Base-by-base conservation (phyloP, 352 stramenopile genomes). In the Pythium graminicola region DNA sequence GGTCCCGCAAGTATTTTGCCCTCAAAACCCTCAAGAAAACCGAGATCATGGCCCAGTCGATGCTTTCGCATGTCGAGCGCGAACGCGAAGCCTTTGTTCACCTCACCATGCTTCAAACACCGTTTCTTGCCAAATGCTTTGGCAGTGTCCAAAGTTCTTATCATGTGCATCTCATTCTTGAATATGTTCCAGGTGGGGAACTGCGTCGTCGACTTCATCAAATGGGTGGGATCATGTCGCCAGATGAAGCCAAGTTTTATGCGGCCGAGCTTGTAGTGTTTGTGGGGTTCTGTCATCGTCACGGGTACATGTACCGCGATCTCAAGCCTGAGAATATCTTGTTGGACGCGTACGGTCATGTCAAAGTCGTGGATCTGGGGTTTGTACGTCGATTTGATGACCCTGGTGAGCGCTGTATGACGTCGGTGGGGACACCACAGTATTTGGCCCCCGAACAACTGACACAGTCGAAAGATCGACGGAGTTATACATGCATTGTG, bases 261-360 rank as follows among this genome's bases (percentile, higher is more conserved):
- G 76, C 76, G 6, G 67, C 73, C 1, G 76, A 88, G 48, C 63
- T 88, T 16, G 47, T 87, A 29, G 31, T 74, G n/a, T 81, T 85
- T 27, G 58, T 92, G 40, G 65, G 76, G 41, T 60, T 44, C 11
- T 76, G 73, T 14, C 81, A 89, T 29, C 20, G 26, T 1, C 68
- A 81, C 24, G 63, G 67, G 13, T 85, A 70, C 47, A 87, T 95
- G 63, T 95, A 95, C 61, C 69, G 85, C 7, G 85, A 96, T 43
- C 66, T 97, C 29, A 96, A 97, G 64, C 86, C 86, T 4, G 84
- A 96, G 47, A 97, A 97, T 56, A 73, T 97, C 41, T 49, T 97
- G 50, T 60, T 97, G 36, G 81, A 92, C 39, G 65, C 69, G 3
- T 32, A 48, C 5, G 81, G 81, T 1, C 76, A 92, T 53, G 50